Evolutionary conservation across 805 yeast genomes (phyloP), one percentile per base, ranked within the genome.

Genomic region (Candida awuae): DNA sequence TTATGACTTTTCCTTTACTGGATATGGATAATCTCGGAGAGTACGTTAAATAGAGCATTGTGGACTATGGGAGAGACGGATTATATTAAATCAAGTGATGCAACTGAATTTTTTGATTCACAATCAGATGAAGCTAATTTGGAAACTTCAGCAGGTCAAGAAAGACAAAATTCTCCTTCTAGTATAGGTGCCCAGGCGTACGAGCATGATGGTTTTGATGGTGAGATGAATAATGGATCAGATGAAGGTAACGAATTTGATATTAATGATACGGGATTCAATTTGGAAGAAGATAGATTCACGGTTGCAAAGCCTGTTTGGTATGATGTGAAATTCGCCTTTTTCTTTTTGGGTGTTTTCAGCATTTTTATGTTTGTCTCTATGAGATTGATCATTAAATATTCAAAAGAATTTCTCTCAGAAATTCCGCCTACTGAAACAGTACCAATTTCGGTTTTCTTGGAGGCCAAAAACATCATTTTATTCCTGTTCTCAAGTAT

Each of bases 321-420:
- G 61, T 77, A 84, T 52, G 95, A 86, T 57, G 69, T 80, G 71
- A 80, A 83, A 0, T 80, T 80, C 52, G 68, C 83, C 0, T 43
- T 82, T 6, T 35, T 38, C 16, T 46, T 46, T 32, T 8, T 29
- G 0, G 16, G 34, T 4, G 23, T 41, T 20, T 20, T 37, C 6
- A 23, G 39, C 3, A 12, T 21, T 9, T 43, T 46, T 29, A 22
- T 33, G 14, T 8, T 38, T 5, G 27, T 33, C 6, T 25, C 45
- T 19, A 41, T 39, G 42, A 33, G 28, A n/a, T 34, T 38, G 9
- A 32, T 41, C 7, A 32, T 38, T 6, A 38, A 38, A 17, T 38
- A 46, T 35, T 15, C 23, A 6, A 28, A 21, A 1, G 34, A 41
- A 25, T 41, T 16, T 23, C 33, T 16, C 4, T 22, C 22, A 20